Conservation (phyloP, 371 early-diverging fungal genomes). For the Blakeslea trispora region DNA sequence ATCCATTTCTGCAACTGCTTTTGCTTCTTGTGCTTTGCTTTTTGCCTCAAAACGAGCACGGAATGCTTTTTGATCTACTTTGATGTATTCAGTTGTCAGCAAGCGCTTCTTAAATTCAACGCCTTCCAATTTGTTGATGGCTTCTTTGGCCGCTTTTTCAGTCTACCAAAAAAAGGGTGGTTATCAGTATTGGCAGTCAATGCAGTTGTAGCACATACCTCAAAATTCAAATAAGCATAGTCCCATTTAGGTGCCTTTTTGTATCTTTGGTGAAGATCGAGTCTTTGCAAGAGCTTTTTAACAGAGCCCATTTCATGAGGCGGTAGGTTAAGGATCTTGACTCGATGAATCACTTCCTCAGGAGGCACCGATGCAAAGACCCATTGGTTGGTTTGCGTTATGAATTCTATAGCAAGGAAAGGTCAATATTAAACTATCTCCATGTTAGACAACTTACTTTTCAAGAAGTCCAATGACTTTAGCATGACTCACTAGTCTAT, state of each 20-base stretch:
- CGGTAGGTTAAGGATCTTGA: slow-evolving; percentile 44
- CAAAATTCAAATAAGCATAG: slow-evolving; percentile 44
- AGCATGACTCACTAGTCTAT: too few species aligned
- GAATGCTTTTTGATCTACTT: slow-evolving; percentile 12
- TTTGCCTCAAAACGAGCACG: slow-evolving; percentile 8
- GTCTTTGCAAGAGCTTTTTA: slow-evolving; percentile 30
- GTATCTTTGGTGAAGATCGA: slow-evolving; percentile 28
- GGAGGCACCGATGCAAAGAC: background rate
- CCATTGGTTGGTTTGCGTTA: background rate
- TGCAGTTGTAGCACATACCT: slow-evolving; percentile 42
- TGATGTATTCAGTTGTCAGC: slow-evolving; percentile 35
- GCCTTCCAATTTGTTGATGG: slow-evolving; percentile 38
- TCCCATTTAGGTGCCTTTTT: slow-evolving; percentile 55
- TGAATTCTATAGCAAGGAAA: too few species aligned
- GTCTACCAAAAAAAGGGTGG: slow-evolving; percentile 38
- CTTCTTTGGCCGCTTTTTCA: slow-evolving; percentile 45
- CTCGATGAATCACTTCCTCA: slow-evolving; percentile 23
- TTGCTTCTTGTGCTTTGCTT: background rate
- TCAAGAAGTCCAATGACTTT: too few species aligned
- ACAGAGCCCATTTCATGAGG: slow-evolving; percentile 21
- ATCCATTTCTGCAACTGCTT: slow-evolving; percentile 33
- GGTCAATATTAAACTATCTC: too few species aligned
- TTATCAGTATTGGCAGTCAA: too few species aligned
- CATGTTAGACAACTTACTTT: too few species aligned
- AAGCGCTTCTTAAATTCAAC: slow-evolving; percentile 37